phyloP scores from a whole-genome alignment of 257 asterid species.

The Lithospermum erythrorhizon region DNA sequence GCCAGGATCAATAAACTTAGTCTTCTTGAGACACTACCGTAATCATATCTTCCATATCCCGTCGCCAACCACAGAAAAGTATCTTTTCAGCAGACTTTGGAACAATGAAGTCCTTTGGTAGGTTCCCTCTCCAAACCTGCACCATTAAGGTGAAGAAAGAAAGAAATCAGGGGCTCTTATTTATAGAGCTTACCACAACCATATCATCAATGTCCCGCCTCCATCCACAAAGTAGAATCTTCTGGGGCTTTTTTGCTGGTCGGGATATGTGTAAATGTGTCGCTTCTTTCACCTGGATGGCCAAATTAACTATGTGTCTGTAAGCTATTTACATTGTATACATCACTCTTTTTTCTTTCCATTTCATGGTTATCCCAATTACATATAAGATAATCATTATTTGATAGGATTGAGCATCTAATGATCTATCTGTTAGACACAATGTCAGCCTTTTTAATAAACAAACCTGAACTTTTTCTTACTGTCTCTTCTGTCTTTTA shows the following conservation, averaged over 20 bases:
- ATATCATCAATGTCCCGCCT: slow-evolving; percentile 93
- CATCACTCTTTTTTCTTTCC: slow-evolving; percentile 39
- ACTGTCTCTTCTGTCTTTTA: too few relatives aligned
- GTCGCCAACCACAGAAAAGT: slow-evolving; percentile 92
- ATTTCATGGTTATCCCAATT: slow-evolving; percentile 28
- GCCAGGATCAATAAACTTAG: slow-evolving; percentile 21
- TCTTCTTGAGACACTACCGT: slow-evolving; percentile 48
- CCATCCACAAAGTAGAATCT: slow-evolving; percentile 97
- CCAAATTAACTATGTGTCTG: slow-evolving; percentile 61
- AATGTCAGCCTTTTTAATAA: not conserved
- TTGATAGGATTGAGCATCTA: slow-evolving; percentile 42
- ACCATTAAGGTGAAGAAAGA: slow-evolving; percentile 62
- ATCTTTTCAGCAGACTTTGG: slow-evolving; percentile 71
- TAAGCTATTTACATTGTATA: slow-evolving; percentile 49
- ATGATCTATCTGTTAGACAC: slow-evolving; percentile 2
- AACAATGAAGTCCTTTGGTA: slow-evolving; percentile 45
- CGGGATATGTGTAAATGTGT: slow-evolving; percentile 52
- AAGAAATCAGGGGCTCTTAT: slow-evolving; percentile 59
- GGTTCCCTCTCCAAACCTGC: slow-evolving; percentile 72
- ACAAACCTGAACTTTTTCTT: too few relatives aligned
- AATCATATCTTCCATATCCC: slow-evolving; percentile 95
- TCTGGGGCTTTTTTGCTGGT: slow-evolving; percentile 83
- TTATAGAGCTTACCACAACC: slow-evolving; percentile 83
- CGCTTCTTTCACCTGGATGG: slow-evolving; percentile 88
- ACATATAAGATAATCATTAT: slow-evolving; percentile 23